Evolutionary conservation across 306 rosid genomes (phyloP).

Genomic region (Prunus campanulata): DNA sequence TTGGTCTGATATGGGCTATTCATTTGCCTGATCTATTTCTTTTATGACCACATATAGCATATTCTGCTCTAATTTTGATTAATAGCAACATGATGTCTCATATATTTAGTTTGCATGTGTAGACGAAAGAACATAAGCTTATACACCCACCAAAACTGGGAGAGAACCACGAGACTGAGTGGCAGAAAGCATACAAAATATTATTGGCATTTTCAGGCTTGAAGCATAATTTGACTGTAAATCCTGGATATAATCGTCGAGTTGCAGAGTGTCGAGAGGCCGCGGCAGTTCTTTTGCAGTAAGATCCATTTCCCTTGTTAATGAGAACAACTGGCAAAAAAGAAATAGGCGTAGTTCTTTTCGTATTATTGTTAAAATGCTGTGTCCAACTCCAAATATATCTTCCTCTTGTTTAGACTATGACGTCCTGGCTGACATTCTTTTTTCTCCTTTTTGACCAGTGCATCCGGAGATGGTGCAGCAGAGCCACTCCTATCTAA

Average conservation of each 20-base stretch:
- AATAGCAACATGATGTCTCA: conserved; percentile 26
- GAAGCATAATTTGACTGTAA: conserved; percentile 72
- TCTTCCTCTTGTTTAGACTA: not conserved
- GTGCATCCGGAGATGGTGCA: conserved; percentile 62
- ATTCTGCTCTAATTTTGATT: conserved; percentile 12
- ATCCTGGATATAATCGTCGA: conserved; percentile 85
- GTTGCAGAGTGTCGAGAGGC: conserved; percentile 91
- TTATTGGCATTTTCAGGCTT: conserved; percentile 90
- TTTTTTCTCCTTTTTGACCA: conserved; percentile 35
- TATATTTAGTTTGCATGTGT: conserved; percentile 34
- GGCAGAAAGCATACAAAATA: conserved; percentile 54
- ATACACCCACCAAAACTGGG: conserved; percentile 44
- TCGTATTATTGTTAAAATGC: not conserved
- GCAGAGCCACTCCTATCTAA: conserved; percentile 62
- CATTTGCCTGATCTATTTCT: not conserved
- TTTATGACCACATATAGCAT: not conserved
- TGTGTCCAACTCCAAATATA: not conserved
- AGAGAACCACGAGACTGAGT: conserved; percentile 29
- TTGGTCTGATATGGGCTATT: not conserved
- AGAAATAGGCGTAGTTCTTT: too few relatives aligned
- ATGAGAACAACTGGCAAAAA: not conserved
- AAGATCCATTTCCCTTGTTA: conserved; percentile 23
- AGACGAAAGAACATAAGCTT: conserved; percentile 77
- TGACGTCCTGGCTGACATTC: conserved; percentile 11
- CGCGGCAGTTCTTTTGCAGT: conserved; percentile 72